Evolutionary conservation across 805 yeast species (phyloP), one percentile per base, ranked within the genome.

Genomic region (Starmerella bombicola): DNA sequence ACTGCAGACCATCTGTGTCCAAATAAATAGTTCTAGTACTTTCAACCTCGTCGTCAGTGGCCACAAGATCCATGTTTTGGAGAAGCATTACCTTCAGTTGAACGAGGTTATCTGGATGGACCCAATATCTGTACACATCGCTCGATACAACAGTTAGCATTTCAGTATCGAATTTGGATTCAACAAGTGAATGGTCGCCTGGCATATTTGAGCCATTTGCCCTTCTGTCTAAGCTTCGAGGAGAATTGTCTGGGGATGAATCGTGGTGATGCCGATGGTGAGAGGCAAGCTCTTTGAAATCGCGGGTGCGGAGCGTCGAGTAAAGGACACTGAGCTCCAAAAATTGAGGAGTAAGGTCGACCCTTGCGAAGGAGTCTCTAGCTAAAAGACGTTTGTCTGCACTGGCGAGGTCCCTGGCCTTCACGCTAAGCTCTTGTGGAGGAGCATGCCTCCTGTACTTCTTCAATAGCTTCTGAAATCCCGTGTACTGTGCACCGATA

Each of bases 401-500:
- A 18, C 40, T 39, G 2, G 21, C 33, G 6, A 53, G 50, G 26
- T 45, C 44, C 18, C 43, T 43, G 30, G 39, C 40, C 30, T 49
- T 54, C 41, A 43, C 49, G 42, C 43, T 49, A 16, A 36, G 36
- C 10, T 60, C 58, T 19, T 55, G 52, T 22, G 62, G 59, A 2
- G 54, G 36, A 3, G 71, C 65, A 57, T 70, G 69, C 44, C 70
- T 68, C 29, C 66, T 61, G 54, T 65, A 78, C 56, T 83, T 82
- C 61, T 83, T 82, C 52, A 82, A 65, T 37, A 82, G 68, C 60
- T 82, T 82, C 46, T 77, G 67, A 36, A 80, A 65, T 4, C 66
- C 93, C 3, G 83, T 75, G 53, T 77, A 76, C 55, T 82, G 94
- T 6, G 81, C 69, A 18, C 77, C 62, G 13, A 80, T 71, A 54